Base-by-base conservation (phyloP, 129 eudicot genomes). In the Saposhnikovia divaricata region DNA sequence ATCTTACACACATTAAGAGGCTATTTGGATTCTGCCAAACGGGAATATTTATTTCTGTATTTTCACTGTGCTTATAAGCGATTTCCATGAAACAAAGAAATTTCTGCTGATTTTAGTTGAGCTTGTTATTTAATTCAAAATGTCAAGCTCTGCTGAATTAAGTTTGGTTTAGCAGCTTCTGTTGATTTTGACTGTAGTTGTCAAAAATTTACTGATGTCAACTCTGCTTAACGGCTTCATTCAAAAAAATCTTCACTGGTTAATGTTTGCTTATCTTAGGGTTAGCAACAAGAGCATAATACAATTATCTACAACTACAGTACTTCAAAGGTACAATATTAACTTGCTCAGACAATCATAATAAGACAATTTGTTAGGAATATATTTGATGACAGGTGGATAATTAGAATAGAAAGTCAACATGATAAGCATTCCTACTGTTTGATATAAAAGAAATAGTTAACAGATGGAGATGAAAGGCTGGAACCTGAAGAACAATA, bases 401-500 rank as follows among this genome's bases (percentile, higher is more conserved):
- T 59, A 59, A 9, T 23, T n/a, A 59, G 68, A 9, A 59, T 25
- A 59, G 11, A 8, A 59, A 59, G 28, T 61, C 69, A 61, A 25
- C 69, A 61, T 61, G 28, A 61, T 10, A 61, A 61, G 34, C 34
- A 61, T 12, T 61, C 15, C 15, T 15, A 61, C 37, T 25, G 0
- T n/a, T 61, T n/a, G 16, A 61, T 61, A n/a, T n/a, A 28, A 28
- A 66, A 31, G 42, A 66, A 28, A 28, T 13, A 31, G 61, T 65
- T 77, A 13, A 59, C 72, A 57, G 27, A 59, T 14, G 19, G 55
- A 75, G 19, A 73, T 25, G 44, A 81, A 81, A 55, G 25, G 21
- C 34, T 19, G 40, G 81, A 85, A 96, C 99, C 99, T 96, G 99
- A 74, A 96, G 89, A 81, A 96, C 82, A 78, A 96, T 90, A 28